Conservation (phyloP, 768 basidiomycete genomes). For the Pulveroboletus frians region DNA sequence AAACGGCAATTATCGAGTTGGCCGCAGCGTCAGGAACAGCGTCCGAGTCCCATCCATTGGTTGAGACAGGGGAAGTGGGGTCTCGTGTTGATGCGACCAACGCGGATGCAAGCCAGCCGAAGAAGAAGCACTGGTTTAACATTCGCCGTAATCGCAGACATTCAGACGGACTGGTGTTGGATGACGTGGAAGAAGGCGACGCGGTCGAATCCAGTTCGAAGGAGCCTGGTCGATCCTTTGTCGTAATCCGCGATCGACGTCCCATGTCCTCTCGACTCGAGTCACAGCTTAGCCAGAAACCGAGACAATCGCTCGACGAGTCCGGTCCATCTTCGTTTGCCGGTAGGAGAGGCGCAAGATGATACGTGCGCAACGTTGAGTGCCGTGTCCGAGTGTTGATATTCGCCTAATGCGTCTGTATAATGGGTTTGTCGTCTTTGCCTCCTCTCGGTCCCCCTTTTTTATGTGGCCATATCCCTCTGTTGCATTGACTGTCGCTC, state of each 20-base stretch:
- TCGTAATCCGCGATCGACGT: slow-evolving; percentile 58
- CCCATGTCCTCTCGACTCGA: slow-evolving; percentile 34
- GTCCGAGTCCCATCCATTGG: slow-evolving; percentile 20
- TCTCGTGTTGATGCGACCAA: slow-evolving; percentile 25
- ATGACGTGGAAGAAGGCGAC: slow-evolving; percentile 19
- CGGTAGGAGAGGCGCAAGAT: slow-evolving; percentile 26
- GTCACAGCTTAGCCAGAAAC: slow-evolving; percentile 17
- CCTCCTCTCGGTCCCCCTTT: background rate
- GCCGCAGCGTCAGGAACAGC: slow-evolving; percentile 15
- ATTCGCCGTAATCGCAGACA: slow-evolving; percentile 54
- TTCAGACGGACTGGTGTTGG: slow-evolving; percentile 46
- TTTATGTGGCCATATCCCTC: slow-evolving; percentile 10
- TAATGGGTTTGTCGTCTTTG: slow-evolving; percentile 4
- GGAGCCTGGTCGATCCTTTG: slow-evolving; percentile 53
- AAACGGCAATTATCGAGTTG: slow-evolving; percentile 71
- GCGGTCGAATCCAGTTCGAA: slow-evolving; percentile 29
- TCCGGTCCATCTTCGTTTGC: slow-evolving; percentile 25
- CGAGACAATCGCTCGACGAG: slow-evolving; percentile 29
- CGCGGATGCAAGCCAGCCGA: slow-evolving; percentile 44
- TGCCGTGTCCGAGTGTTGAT: slow-evolving; percentile 4
- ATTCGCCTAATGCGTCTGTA: slow-evolving; percentile 15
- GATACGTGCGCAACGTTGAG: slow-evolving; percentile 2
- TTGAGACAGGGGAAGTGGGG: slow-evolving; percentile 15
- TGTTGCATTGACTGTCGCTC: slow-evolving; percentile 16
- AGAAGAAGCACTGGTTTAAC: slow-evolving; percentile 69